Evolutionary conservation across 768 basidiomycete genomes (phyloP).

Genomic region (Pisolithus tinctorius): DNA sequence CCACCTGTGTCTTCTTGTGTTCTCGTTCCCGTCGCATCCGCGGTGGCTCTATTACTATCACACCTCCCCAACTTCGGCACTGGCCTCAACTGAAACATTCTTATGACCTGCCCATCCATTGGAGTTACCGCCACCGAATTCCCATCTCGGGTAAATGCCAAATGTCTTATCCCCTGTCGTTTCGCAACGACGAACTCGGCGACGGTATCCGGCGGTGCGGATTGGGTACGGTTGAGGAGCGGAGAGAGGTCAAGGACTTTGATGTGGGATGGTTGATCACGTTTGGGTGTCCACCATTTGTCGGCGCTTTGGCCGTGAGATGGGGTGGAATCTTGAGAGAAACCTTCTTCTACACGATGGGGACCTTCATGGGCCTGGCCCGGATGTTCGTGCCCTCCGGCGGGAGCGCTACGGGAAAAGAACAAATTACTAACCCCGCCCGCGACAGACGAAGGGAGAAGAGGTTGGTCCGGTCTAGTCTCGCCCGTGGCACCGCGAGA

Average conservation of each 20-base stretch:
- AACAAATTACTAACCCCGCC: conserved; percentile 32
- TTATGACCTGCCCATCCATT: conserved; percentile 48
- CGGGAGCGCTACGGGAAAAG: conserved; percentile 62
- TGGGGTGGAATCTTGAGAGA: neutral
- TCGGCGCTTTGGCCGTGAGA: conserved; percentile 8
- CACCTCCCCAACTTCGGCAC: conserved; percentile 12
- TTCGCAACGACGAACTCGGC: conserved; percentile 44
- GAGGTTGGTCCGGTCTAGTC: conserved; percentile 14
- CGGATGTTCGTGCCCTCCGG: conserved; percentile 14
- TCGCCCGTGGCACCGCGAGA: conserved; percentile 12
- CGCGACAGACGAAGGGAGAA: conserved; percentile 9
- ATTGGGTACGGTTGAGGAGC: conserved; percentile 16
- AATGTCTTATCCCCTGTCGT: conserved; percentile 39
- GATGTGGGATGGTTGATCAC: conserved; percentile 38
- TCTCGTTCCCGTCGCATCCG: neutral
- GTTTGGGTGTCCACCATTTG: conserved; percentile 1
- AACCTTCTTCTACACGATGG: conserved; percentile 5
- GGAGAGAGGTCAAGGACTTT: conserved; percentile 50
- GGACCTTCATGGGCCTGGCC: conserved; percentile 6
- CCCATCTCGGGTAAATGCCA: conserved; percentile 51
- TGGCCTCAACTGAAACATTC: conserved; percentile 40
- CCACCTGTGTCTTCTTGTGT: too few relatives aligned
- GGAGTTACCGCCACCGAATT: conserved; percentile 42
- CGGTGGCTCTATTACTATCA: conserved; percentile 2
- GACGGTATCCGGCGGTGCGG: conserved; percentile 27